Conservation (phyloP, 177 flowering plant genomes). For the Telopea speciosissima region DNA sequence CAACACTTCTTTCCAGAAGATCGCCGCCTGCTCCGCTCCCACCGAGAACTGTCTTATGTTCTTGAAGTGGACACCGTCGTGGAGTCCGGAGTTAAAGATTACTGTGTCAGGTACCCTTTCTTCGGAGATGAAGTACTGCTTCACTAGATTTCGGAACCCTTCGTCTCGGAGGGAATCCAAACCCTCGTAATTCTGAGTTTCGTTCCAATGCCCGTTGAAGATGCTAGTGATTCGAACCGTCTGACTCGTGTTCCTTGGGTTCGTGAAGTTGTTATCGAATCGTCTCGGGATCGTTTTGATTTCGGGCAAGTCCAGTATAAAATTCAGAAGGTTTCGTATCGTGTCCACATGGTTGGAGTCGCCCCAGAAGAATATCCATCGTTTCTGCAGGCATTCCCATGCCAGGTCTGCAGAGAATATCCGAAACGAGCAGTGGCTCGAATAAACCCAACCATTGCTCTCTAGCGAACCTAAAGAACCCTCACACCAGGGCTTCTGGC, state of each 20-base stretch:
- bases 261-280: constrained; percentile 69
- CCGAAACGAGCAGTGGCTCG: constrained; percentile 73
- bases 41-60: constrained; percentile 37
- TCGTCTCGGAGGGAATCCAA: constrained; percentile 59
- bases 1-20: constrained; percentile 67
- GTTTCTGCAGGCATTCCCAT: constrained; percentile 70
- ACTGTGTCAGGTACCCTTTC: constrained; percentile 66
- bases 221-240: constrained; percentile 76
- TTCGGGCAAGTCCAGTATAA: constrained; percentile 50
- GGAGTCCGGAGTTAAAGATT: constrained; percentile 88
- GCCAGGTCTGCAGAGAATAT: constrained; percentile 52
- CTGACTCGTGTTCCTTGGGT: constrained; percentile 57
- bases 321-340: constrained; percentile 71
- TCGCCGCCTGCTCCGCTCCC: constrained; percentile 60
- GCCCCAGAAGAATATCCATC: constrained; percentile 99
- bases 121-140: constrained; percentile 45
- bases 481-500: constrained; percentile 72
- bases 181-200: constrained; percentile 59
- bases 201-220: constrained; percentile 88
- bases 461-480: constrained; percentile 71
- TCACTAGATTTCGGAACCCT: constrained; percentile 49
- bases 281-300: constrained; percentile 51
- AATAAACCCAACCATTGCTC: constrained; percentile 98
- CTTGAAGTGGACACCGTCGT: constrained; percentile 69
- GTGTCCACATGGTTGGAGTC: constrained; percentile 98